Evolutionary conservation across 768 basidiomycete genomes (phyloP).

Genomic region (Russula earlei): DNA sequence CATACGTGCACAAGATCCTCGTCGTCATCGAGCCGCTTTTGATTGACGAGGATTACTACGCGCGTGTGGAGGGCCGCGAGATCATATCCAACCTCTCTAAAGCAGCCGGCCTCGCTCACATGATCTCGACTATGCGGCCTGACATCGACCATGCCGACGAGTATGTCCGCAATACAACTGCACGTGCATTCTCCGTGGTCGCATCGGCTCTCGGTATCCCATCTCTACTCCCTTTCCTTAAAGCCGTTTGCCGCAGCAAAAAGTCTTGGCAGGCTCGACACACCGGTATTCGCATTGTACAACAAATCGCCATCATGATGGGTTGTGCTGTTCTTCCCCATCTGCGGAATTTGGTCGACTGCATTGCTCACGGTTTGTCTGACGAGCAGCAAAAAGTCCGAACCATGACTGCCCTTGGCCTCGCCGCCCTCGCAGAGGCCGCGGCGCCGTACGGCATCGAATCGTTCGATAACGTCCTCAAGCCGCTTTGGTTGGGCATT

Average conservation of each 20-base stretch:
- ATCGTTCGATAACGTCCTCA: slow-evolving; percentile 95
- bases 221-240: slow-evolving; percentile 93
- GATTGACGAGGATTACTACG: slow-evolving; percentile 96
- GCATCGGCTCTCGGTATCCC: slow-evolving; percentile 98
- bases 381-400: slow-evolving; percentile 96
- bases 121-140: slow-evolving; percentile 99
- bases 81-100: slow-evolving; percentile 99
- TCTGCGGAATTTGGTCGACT: slow-evolving; percentile 90
- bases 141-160: slow-evolving; percentile 99
- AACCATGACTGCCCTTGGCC: slow-evolving; percentile 87
- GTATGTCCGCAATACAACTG: slow-evolving; percentile 98
- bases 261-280: slow-evolving; percentile 99
- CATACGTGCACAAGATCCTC: slow-evolving; percentile 98
- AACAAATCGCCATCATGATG: slow-evolving; percentile 99
- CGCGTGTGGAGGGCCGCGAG: slow-evolving; percentile 96
- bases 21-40: slow-evolving; percentile 98
- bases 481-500: slow-evolving; percentile 90
- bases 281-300: slow-evolving; percentile 98
- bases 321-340: slow-evolving; percentile 97
- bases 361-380: slow-evolving; percentile 85
- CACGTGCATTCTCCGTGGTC: slow-evolving; percentile 96
- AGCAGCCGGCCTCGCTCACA: slow-evolving; percentile 97
- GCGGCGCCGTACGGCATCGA: slow-evolving; percentile 99
- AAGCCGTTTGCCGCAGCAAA: slow-evolving; percentile 96
- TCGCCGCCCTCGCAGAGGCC: slow-evolving; percentile 94